These are phyloP conservation scores for Acacia melanoxylon DNA, from an alignment of 306 rosid genomes.

Conservation along the genomic window DNA sequence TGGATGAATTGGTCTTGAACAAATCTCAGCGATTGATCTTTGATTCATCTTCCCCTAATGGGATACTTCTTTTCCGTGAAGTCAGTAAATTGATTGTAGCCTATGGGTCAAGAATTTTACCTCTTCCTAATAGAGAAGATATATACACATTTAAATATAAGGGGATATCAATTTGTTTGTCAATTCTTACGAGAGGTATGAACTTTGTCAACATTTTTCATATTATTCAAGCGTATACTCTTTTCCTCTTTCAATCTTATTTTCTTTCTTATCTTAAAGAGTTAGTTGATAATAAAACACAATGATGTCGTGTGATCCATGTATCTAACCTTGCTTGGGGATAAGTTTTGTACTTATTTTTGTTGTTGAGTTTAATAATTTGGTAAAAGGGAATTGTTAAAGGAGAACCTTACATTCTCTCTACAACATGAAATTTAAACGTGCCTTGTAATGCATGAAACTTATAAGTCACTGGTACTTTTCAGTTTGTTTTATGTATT, in stretches of 20 bases:
- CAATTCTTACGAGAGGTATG: slow-evolving; percentile 77
- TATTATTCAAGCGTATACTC: background rate
- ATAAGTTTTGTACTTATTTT: background rate
- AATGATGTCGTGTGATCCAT: background rate
- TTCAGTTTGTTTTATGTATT: slow-evolving; percentile 6
- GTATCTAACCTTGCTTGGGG: background rate
- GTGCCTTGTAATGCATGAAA: background rate
- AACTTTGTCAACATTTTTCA: background rate
- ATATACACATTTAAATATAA: slow-evolving; percentile 80
- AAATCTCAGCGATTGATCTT: slow-evolving; percentile 79
- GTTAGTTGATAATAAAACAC: background rate
- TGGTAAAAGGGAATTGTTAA: slow-evolving; percentile 1
- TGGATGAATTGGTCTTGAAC: slow-evolving; percentile 81
- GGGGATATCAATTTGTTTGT: slow-evolving; percentile 85
- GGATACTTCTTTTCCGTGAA: slow-evolving; percentile 94
- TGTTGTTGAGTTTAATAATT: background rate
- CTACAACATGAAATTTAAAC: background rate
- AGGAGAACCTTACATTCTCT: background rate
- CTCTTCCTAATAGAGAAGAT: slow-evolving; percentile 75
- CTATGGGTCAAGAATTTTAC: slow-evolving; percentile 78
- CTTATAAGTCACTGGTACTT: background rate
- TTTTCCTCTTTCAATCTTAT: background rate
- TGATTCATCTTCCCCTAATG: slow-evolving; percentile 91
- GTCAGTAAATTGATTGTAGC: slow-evolving; percentile 83
- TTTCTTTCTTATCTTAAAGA: background rate